Percentiles rank a stretch among this genome's conserved stretches.
These are phyloP conservation scores for Venturia effusa DNA, from an alignment of 2,329 filamentous ascomycete species.

Conservation along the genomic window DNA sequence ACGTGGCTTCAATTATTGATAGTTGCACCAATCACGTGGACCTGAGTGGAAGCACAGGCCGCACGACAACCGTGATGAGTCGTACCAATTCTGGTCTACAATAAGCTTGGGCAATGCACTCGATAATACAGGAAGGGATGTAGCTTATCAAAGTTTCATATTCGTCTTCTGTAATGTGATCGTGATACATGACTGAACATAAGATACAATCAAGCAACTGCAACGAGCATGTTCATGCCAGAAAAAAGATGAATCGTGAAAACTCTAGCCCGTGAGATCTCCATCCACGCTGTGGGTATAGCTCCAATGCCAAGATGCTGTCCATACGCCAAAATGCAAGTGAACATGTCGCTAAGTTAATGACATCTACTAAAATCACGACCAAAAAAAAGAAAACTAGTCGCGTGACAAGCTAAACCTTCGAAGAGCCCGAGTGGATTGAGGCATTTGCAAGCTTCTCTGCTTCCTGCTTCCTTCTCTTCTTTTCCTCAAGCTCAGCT, in stretches of 20 bases:
- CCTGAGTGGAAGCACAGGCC: too few species aligned
- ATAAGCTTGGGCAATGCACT: too few species aligned
- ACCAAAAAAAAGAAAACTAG: not conserved
- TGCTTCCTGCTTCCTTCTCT: not conserved
- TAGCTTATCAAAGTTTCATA: not conserved
- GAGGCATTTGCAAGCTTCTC: not conserved
- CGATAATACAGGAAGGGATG: too few species aligned
- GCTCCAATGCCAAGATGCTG: not conserved
- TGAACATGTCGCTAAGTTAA: not conserved
- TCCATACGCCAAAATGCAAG: not conserved
- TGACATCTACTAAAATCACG: not conserved
- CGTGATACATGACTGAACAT: not conserved
- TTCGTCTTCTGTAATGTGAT: not conserved
- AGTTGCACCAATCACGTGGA: too few species aligned
- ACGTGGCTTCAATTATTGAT: not conserved
- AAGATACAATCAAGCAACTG: not conserved
- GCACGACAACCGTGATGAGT: too few species aligned
- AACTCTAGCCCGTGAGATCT: not conserved
- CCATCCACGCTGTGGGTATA: not conserved
- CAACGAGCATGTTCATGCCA: not conserved
- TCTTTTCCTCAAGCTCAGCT: not conserved
- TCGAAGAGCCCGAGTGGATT: not conserved
- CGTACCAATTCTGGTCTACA: too few species aligned
- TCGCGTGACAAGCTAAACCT: not conserved
- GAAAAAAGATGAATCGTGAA: not conserved